Evolutionary conservation across 176 grass and related monocot genomes (phyloP), one percentile per base, ranked within the genome.

Genomic region (Raddia distichophylla): DNA sequence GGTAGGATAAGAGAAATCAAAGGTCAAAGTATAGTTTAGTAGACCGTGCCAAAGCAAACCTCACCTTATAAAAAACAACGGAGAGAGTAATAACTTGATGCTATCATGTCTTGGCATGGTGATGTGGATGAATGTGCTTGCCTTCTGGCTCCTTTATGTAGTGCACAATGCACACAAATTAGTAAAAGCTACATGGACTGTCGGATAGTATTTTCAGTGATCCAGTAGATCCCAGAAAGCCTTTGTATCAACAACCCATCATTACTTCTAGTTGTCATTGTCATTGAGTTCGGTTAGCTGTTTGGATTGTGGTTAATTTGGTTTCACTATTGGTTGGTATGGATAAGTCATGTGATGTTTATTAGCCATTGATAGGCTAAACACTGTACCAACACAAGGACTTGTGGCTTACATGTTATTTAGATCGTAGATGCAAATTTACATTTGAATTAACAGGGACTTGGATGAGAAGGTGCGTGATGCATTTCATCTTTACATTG

Each of bases 391-490:
- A 8, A n/a, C 19, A 46, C 18, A 53, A 75, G n/a, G 22, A 53
- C n/a, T n/a, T n/a, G n/a, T 89, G 65, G 15, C 56, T 56, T 56
- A 48, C 14, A 42, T 7, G 1, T 17, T 56, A 75, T 63, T 35
- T n/a, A 55, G 56, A 61, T 82, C 58, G 34, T 71, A 12, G 35
- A 48, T 74, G 5, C 2, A 20, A 5, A 11, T 79, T 22, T 32
- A 5, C 5, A 71, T 52, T 86, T 94, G 53, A 78, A 85, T 82
- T 87, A 18, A 60, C 78, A 99, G 96, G 51, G 96, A 99, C 43
- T 86, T 95, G 57, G 93, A 99, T 77, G 86, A 89, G 71, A 99
- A 99, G 56, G 49, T 99, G 83, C 90, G 96, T 62, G 93, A 99
- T 86, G 90, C 89, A 64, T 90, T 99, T 75, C 93, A 95, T 85